These are phyloP conservation scores for Dianthus caryophyllus DNA, from an alignment of 148 eudicot genomes.

Conservation along the genomic window DNA sequence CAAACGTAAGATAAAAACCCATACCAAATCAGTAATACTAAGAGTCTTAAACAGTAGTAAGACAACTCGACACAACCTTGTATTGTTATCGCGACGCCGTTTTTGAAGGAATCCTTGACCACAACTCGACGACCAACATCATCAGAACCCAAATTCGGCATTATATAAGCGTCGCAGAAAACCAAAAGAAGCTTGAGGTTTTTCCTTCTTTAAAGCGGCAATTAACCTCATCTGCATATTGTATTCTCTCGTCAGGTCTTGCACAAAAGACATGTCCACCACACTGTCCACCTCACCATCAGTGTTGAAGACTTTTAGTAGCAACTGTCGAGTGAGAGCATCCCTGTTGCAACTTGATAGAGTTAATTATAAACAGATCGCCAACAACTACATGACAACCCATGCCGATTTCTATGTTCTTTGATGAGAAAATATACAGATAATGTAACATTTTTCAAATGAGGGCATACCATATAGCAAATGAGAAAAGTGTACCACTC, in stretches of 20 bases:
- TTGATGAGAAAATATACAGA: neutral
- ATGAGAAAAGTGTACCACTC: constrained; percentile 72
- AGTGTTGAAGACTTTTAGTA: constrained; percentile 75
- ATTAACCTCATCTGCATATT: constrained; percentile 54
- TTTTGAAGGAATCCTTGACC: too few species aligned
- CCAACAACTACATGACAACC: neutral
- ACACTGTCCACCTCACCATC: constrained; percentile 81
- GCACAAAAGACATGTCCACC: constrained; percentile 39
- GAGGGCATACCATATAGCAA: constrained; percentile 76
- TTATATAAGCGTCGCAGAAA: constrained; percentile 92
- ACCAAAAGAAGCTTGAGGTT: constrained; percentile 51
- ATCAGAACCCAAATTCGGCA: constrained; percentile 92
- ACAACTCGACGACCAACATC: constrained; percentile 98
- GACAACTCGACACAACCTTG: too few species aligned
- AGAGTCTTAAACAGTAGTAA: too few species aligned
- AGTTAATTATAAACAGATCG: neutral
- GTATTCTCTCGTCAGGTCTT: constrained; percentile 57
- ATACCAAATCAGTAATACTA: too few species aligned
- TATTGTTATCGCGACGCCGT: too few species aligned
- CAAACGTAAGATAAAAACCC: too few species aligned
- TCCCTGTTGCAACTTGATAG: constrained; percentile 49
- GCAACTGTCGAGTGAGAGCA: constrained; percentile 76
- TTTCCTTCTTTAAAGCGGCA: constrained; percentile 62
- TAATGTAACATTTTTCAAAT: constrained; percentile 2
- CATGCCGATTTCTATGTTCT: neutral